A percentile compares a stretch with the other conserved stretches of the same genome.
Conservation (phyloP, 257 asterid species). For the Petrea volubilis region DNA sequence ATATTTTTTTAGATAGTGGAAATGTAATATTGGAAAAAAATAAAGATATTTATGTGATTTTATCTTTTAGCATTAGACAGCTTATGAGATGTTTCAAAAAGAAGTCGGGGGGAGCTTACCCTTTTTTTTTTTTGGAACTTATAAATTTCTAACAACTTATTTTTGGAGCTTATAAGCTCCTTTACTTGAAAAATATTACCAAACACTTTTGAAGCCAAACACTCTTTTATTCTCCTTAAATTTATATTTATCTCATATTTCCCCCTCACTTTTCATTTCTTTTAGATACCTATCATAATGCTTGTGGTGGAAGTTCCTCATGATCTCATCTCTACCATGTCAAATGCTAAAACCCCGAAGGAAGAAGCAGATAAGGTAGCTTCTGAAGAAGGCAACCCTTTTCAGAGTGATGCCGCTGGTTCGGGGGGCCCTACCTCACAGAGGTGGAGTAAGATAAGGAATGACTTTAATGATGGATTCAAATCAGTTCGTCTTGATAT, state of each 20-base stretch:
- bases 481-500: constrained; percentile 92
- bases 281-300: constrained; percentile 96
- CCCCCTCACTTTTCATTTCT: constrained; percentile 20
- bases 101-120: no score
- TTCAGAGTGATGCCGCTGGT: constrained; percentile 46
- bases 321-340: constrained; percentile 57
- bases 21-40: no score
- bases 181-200: no score
- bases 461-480: constrained; percentile 50
- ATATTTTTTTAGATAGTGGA: no score
- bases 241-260: constrained; percentile 13
- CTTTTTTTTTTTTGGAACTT: no score
- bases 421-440: constrained; percentile 45
- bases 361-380: constrained; percentile 48
- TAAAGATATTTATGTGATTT: no score
- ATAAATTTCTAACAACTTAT: no score
- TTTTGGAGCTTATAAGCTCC: no score
- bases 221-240: constrained; percentile 12
- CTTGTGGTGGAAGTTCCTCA: constrained; percentile 97
- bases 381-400: constrained; percentile 48
- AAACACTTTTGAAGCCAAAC: no score
- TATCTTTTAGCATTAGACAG: no score
- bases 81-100: no score
- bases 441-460: constrained; percentile 41
- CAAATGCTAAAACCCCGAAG: constrained; percentile 51